Evolutionary conservation across 2,329 filamentous ascomycete genomes (phyloP), one percentile per base, ranked within the genome.

Genomic region (Curvularia lunata): DNA sequence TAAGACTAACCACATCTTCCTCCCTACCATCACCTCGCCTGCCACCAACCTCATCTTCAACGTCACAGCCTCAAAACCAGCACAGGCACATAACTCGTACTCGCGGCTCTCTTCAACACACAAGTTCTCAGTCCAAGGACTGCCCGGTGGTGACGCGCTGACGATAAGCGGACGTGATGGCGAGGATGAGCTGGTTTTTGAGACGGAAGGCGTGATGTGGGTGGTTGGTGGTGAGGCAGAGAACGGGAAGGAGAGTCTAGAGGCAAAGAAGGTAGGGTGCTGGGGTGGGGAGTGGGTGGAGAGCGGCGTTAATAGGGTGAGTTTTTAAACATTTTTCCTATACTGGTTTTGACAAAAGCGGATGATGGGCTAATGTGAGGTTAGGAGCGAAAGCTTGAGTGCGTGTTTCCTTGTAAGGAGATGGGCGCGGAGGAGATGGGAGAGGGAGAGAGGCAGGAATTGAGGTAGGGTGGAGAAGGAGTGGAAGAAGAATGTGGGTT

Each of bases 381-480:
- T 5, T 19, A 64, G 62, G 54, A 65, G 54, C 54, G 61, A 3
- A 60, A 40, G 27, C 42, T 65, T 43, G 52, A 62, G 30, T 65
- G 63, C 19, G 54, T 50, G n/a, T 65, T 64, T 45, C 56, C 52
- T 10, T 65, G 63, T 41, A 56, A 18, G 12, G 48, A 40, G 34
- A 60, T 57, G 34, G 34, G 16, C 23, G 52, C 37, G 9, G 51
- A 56, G 13, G 56, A 59, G 13, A 1, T 34, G 25, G 54, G 50
- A 7, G 43, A 52, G 6, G 37, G 40, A 4, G 46, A 54, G 49
- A 62, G 38, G 38, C 52, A 42, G n/a, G 59, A 61, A 28, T 16
- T 61, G n/a, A 49, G 56, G 19, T 56, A 52, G 41, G 5, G 3
- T 21, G 18, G 9, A 8, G 19, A 7, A 13, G 8, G 27, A 8